Conservation (phyloP, 345 rosid species). For the Raphanus raphanistrum region DNA sequence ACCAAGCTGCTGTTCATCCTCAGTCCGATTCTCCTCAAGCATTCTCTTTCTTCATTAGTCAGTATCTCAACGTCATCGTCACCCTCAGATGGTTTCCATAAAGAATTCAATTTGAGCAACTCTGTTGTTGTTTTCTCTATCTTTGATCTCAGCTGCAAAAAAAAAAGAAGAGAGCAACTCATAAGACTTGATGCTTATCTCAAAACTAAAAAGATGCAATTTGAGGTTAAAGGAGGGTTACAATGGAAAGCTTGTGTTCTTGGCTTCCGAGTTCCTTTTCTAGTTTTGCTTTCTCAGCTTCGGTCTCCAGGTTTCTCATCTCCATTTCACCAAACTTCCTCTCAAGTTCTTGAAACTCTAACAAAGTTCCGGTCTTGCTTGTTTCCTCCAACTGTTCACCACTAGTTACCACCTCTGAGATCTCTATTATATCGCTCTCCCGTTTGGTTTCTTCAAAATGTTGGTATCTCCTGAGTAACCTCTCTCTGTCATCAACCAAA, state of each 20-base stretch:
- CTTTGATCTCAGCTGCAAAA: constrained; percentile 65
- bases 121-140: constrained; percentile 53
- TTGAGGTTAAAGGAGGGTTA: constrained; percentile 39
- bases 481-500: constrained; percentile 63
- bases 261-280: constrained; percentile 60
- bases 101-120: constrained; percentile 54
- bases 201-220: constrained; percentile 3
- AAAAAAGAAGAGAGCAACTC: constrained; percentile 15
- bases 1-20: constrained; percentile 62
- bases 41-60: constrained; percentile 76
- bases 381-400: constrained; percentile 40
- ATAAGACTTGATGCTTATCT: neutral
- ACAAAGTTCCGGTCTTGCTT: constrained; percentile 60
- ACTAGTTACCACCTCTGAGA: constrained; percentile 36
- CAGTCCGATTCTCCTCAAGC: constrained; percentile 68
- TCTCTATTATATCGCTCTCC: constrained; percentile 47
- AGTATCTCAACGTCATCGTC: constrained; percentile 65
- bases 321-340: constrained; percentile 42
- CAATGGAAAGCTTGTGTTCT: constrained; percentile 66
- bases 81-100: constrained; percentile 48
- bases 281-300: constrained; percentile 58
- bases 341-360: constrained; percentile 62
- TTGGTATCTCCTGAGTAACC: constrained; percentile 54
- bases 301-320: constrained; percentile 42
- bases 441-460: constrained; percentile 66